phyloP scores from a whole-genome alignment of 257 asterid genomes.

The Solanum arcanum region DNA sequence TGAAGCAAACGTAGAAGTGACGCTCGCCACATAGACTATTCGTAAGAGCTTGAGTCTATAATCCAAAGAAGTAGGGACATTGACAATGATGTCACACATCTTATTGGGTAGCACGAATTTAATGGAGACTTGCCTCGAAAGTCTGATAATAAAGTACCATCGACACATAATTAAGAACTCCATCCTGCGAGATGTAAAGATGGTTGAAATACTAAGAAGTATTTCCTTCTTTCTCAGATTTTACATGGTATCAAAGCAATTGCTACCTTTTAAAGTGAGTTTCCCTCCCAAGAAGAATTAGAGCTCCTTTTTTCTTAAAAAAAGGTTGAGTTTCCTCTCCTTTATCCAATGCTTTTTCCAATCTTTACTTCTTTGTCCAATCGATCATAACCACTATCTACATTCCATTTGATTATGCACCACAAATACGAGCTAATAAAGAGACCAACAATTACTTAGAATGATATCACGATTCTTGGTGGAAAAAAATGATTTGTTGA shows the following conservation, averaged over 20 bases:
- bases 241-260: not conserved
- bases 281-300: not conserved
- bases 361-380: not conserved
- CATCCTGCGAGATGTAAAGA: not conserved
- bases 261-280: not conserved
- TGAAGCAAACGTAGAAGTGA: not conserved
- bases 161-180: not conserved
- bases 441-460: not conserved
- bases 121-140: not conserved
- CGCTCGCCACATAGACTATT: not conserved
- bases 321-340: not conserved
- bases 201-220: not conserved
- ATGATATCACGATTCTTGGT: not conserved
- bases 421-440: not conserved
- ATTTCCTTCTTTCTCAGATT: not conserved
- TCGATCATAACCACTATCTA: not conserved
- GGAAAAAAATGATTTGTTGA: not conserved
- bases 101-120: not conserved
- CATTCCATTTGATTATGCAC: not conserved
- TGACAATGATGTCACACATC: not conserved
- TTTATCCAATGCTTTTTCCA: not conserved
- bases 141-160: not conserved
- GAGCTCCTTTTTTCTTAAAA: not conserved
- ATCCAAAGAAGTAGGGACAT: not conserved
- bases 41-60: not conserved